A percentile compares a stretch with the other conserved stretches of the same genome.
phyloP scores from a whole-genome alignment of 2,329 filamentous ascomycete species.

The Mariannaea sp. region DNA sequence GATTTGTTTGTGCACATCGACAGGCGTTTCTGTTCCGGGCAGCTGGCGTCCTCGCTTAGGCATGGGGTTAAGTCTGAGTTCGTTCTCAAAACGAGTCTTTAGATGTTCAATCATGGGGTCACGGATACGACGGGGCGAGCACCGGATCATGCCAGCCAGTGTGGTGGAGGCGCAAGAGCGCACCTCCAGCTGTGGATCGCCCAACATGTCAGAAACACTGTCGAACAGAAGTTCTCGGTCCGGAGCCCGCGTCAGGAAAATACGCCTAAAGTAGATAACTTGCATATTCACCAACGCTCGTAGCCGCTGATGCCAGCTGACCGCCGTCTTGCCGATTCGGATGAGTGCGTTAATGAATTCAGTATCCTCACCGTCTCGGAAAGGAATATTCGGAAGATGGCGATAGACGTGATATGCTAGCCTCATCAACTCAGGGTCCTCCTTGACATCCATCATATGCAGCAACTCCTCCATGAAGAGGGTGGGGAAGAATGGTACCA shows the following conservation, averaged over 20 bases:
- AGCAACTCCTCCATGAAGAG: slow-evolving; percentile 90
- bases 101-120: slow-evolving; percentile 76
- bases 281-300: slow-evolving; percentile 98
- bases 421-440: slow-evolving; percentile 93
- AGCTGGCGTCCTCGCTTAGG: slow-evolving; percentile 70
- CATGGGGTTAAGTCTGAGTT: slow-evolving; percentile 83
- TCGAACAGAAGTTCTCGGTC: slow-evolving; percentile 84
- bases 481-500: slow-evolving; percentile 88
- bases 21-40: slow-evolving; percentile 69
- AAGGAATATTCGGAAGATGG: slow-evolving; percentile 93
- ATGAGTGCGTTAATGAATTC: slow-evolving; percentile 86
- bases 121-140: slow-evolving; percentile 81
- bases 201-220: slow-evolving; percentile 94
- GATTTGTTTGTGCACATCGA: slow-evolving; percentile 75
- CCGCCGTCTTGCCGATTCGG: slow-evolving; percentile 80
- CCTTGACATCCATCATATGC: slow-evolving; percentile 99
- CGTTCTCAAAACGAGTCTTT: slow-evolving; percentile 76
- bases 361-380: slow-evolving; percentile 82
- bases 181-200: slow-evolving; percentile 90
- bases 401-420: slow-evolving; percentile 97
- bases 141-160: slow-evolving; percentile 95
- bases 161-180: slow-evolving; percentile 91
- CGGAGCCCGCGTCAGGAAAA: slow-evolving; percentile 79
- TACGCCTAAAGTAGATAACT: slow-evolving; percentile 94
- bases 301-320: slow-evolving; percentile 94